Conservation (phyloP, 2,329 filamentous ascomycete genomes). For the Allantophomopsis cytisporea region DNA sequence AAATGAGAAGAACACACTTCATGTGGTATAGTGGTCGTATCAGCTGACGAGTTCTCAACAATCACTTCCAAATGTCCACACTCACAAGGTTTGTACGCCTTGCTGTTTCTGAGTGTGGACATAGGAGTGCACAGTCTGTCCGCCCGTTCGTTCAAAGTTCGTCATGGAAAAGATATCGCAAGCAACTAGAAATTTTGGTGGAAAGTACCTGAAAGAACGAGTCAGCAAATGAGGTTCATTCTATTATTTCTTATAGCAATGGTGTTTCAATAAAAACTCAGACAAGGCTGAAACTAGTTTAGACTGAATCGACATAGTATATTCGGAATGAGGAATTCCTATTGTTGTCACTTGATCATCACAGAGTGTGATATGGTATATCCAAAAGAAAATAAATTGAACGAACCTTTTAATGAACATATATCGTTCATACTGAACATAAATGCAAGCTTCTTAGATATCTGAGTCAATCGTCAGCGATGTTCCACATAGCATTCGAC, state of each 20-base stretch:
- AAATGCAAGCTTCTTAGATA: too few species aligned
- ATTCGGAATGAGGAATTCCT: conserved; percentile 23
- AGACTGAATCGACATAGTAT: conserved; percentile 22
- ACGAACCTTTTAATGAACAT: conserved; percentile 15
- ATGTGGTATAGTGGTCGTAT: conserved; percentile 9
- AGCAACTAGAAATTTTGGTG: not conserved
- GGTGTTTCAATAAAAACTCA: conserved; percentile 17
- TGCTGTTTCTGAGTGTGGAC: conserved; percentile 20
- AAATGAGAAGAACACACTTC: too few species aligned
- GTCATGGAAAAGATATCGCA: conserved; percentile 17
- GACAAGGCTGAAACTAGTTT: conserved; percentile 29
- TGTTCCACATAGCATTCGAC: too few species aligned
- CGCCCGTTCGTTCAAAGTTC: conserved; percentile 32
- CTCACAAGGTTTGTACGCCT: conserved; percentile 25
- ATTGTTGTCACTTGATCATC: conserved; percentile 20
- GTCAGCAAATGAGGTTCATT: not conserved
- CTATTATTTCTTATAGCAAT: conserved; percentile 4
- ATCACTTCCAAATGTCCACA: conserved; percentile 19
- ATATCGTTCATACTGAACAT: not conserved
- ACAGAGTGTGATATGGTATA: conserved; percentile 10
- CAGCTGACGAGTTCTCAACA: conserved; percentile 31
- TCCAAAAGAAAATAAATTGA: conserved; percentile 4
- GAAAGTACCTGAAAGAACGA: not conserved
- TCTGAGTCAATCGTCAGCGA: too few species aligned
- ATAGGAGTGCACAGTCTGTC: conserved; percentile 24